These are phyloP conservation scores for Austroboletus eburneus DNA, from an alignment of 768 basidiomycete species.

Conservation along the genomic window DNA sequence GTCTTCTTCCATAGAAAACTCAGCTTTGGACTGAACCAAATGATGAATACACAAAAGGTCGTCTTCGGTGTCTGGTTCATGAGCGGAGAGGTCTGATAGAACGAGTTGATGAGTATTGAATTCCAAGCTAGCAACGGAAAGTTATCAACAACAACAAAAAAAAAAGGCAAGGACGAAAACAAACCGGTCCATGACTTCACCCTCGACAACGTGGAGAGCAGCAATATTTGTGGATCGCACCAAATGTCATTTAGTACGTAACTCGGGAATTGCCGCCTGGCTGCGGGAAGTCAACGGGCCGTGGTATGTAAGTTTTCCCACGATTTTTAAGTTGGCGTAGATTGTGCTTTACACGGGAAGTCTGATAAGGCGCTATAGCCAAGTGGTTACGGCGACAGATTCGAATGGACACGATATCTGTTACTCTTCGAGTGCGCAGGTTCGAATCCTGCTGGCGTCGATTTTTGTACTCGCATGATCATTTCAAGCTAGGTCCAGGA, in stretches of 20 bases:
- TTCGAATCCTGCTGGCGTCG: constrained; percentile 42
- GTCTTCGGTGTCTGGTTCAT: constrained; percentile 45
- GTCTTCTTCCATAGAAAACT: constrained; percentile 32
- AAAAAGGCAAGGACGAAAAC: constrained; percentile 8
- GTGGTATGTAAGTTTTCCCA: no score
- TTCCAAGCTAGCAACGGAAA: constrained; percentile 51
- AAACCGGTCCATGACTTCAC: constrained; percentile 46
- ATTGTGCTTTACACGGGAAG: no score
- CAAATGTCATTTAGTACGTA: no score
- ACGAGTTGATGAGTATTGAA: constrained; percentile 75
- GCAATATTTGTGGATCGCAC: no score
- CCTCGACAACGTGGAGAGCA: not conserved
- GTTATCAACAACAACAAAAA: not conserved
- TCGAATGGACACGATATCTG: constrained; percentile 41
- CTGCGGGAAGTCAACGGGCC: no score
- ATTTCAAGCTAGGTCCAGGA: not conserved
- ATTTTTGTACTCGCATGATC: constrained; percentile 4
- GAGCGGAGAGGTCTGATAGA: constrained; percentile 66
- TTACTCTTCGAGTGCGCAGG: constrained; percentile 39
- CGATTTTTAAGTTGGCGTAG: no score
- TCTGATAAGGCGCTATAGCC: constrained; percentile 54
- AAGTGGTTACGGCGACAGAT: constrained; percentile 79
- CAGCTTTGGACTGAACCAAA: constrained; percentile 59
- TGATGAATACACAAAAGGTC: constrained; percentile 47
- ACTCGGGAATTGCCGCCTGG: no score